phyloP scores from a whole-genome alignment of 176 grass and related monocot genomes.

The Bolboschoenus planiculmis region DNA sequence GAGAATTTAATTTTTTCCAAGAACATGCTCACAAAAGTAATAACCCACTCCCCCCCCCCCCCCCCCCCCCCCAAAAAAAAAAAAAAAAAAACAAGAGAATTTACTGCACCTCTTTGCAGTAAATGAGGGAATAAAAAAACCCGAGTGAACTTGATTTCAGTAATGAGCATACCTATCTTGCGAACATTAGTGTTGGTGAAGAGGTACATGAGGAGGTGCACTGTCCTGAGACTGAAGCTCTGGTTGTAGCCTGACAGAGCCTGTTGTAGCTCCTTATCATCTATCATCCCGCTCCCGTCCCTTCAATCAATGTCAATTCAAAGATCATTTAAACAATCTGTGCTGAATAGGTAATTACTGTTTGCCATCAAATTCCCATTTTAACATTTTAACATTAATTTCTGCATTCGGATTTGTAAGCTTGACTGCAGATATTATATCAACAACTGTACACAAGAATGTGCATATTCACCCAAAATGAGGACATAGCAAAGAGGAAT shows the following conservation, averaged over 20 bases:
- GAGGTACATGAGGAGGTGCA: conserved; percentile 95
- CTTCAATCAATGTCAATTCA: conserved; percentile 15
- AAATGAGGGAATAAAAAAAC: neutral
- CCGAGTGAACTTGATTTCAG: neutral
- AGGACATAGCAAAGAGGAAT: neutral
- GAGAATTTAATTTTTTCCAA: neutral
- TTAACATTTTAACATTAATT: neutral
- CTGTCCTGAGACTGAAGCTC: conserved; percentile 84
- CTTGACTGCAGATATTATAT: neutral
- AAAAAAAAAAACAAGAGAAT: no score
- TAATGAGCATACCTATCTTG: conserved; percentile 52
- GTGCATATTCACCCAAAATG: neutral
- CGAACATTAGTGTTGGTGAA: conserved; percentile 83
- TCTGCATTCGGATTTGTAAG: neutral
- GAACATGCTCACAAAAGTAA: neutral
- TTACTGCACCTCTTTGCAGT: neutral
- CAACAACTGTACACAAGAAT: neutral
- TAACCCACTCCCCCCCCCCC: neutral
- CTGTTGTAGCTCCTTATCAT: conserved; percentile 92
- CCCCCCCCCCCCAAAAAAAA: no score
- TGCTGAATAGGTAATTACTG: neutral
- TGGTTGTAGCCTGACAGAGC: conserved; percentile 73
- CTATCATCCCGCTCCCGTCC: conserved; percentile 82
- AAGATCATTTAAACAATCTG: neutral
- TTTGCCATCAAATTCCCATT: neutral